Evolutionary conservation across 2,329 filamentous ascomycete species (phyloP).

Genomic region (Cytospora schulzeri): DNA sequence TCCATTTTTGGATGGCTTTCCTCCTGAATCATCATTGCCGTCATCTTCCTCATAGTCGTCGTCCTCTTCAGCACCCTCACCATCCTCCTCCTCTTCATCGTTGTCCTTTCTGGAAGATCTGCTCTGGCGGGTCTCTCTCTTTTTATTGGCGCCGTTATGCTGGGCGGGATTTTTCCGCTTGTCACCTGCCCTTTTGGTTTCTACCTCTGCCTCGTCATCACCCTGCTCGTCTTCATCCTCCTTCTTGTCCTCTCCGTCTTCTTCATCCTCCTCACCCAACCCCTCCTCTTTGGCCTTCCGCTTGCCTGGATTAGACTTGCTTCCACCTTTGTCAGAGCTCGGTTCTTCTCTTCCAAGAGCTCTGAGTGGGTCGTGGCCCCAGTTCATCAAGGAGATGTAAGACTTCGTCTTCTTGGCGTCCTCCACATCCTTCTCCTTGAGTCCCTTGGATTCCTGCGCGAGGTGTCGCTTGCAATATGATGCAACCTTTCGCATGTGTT

Average conservation of each 20-base stretch:
- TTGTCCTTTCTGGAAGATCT: conserved; percentile 19
- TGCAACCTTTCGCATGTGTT: conserved; percentile 65
- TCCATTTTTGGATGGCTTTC: conserved; percentile 25
- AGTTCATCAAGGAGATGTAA: conserved; percentile 62
- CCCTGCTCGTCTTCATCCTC: conserved; percentile 22
- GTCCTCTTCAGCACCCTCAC: conserved; percentile 23
- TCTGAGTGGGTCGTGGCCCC: conserved; percentile 59
- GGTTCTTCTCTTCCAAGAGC: conserved; percentile 31
- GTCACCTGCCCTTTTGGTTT: conserved; percentile 26
- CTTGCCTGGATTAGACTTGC: conserved; percentile 21
- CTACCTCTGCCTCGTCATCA: conserved; percentile 3
- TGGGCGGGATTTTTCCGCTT: conserved; percentile 26
- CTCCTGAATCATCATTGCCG: conserved; percentile 18
- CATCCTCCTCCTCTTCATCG: conserved; percentile 25
- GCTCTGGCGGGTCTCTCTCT: conserved; percentile 30
- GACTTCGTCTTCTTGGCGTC: conserved; percentile 52
- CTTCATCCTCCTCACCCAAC: not conserved
- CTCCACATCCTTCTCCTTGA: conserved; percentile 51
- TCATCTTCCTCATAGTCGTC: conserved; percentile 28
- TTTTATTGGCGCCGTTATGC: conserved; percentile 31
- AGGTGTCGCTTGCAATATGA: conserved; percentile 68
- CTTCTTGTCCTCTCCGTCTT: conserved; percentile 21
- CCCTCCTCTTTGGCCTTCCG: conserved; percentile 6
- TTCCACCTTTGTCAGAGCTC: conserved; percentile 1
- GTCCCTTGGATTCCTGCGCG: conserved; percentile 62